Conservation (phyloP, 225 moss, liverwort and hornwort genomes). For the Sphagnum tenellum region DNA sequence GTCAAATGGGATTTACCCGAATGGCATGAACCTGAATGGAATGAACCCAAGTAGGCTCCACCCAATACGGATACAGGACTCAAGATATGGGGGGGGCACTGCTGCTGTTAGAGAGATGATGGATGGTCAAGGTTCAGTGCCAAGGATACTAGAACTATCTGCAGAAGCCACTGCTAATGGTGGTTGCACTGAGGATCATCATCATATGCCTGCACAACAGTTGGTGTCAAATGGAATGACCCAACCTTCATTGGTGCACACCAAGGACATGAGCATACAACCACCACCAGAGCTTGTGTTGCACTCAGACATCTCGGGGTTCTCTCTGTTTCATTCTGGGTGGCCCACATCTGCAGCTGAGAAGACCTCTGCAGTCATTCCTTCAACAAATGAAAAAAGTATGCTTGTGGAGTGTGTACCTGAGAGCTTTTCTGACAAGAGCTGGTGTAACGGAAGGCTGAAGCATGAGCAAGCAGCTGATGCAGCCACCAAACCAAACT, state of each 20-base stretch:
- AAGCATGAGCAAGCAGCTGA: conserved; percentile 3
- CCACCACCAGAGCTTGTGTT: conserved; percentile 19
- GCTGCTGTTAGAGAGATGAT: no score
- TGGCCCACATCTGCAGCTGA: conserved; percentile 59
- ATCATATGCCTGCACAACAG: conserved; percentile 11
- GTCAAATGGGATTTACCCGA: conserved; percentile 26
- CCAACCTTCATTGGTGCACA: conserved; percentile 10
- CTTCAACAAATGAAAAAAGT: conserved; percentile 8
- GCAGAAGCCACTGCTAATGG: no score
- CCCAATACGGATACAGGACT: not conserved
- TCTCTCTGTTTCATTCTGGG: conserved; percentile 89
- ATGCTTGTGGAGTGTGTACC: conserved; percentile 11
- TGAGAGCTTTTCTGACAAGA: conserved; percentile 29
- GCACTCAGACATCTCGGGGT: conserved; percentile 31
- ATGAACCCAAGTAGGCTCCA: conserved; percentile 4
- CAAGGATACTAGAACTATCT: no score
- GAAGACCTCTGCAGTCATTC: conserved; percentile 26
- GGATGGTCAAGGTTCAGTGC: no score
- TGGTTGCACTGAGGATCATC: no score
- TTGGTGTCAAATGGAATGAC: conserved; percentile 23
- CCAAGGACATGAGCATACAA: conserved; percentile 33
- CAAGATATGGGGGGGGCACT: no score
- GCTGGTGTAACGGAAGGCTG: conserved; percentile 28
- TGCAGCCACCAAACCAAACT: conserved; percentile 19
- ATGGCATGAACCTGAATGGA: no score